Evolutionary conservation across 345 rosid species (phyloP).

Genomic region (Crucihimalaya himalaica): DNA sequence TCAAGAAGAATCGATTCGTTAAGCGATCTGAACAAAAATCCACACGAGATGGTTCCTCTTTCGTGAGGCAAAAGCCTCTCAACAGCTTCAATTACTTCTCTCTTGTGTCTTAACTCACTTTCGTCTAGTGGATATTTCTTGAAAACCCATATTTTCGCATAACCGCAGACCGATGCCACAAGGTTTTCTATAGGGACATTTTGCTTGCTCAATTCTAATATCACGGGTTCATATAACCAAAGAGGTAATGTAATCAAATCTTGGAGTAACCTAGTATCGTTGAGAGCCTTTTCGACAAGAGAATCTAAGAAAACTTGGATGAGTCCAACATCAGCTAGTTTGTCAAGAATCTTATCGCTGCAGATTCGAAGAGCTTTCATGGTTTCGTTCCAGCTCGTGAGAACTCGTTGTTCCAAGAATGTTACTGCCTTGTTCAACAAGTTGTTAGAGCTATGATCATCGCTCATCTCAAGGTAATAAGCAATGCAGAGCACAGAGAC

Average conservation of each 20-base stretch:
- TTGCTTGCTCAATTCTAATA: slow-evolving; percentile 43
- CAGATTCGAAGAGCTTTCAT: slow-evolving; percentile 55
- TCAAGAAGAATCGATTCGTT: slow-evolving; percentile 50
- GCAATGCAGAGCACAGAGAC: slow-evolving; percentile 67
- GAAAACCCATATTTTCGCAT: slow-evolving; percentile 55
- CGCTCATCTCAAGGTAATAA: slow-evolving; percentile 66
- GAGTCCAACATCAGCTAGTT: slow-evolving; percentile 49
- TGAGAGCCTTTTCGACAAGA: slow-evolving; percentile 52
- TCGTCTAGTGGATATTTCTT: slow-evolving; percentile 29
- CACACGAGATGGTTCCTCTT: slow-evolving; percentile 57
- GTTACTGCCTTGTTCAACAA: slow-evolving; percentile 47
- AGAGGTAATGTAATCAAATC: slow-evolving; percentile 61
- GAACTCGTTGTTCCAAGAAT: slow-evolving; percentile 57
- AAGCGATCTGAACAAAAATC: slow-evolving; percentile 61
- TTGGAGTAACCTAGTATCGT: slow-evolving; percentile 53
- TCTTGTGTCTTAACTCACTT: slow-evolving; percentile 42
- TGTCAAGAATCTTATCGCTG: slow-evolving; percentile 43
- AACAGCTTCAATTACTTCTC: slow-evolving; percentile 59
- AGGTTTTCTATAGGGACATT: slow-evolving; percentile 47
- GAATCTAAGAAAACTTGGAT: slow-evolving; percentile 60
- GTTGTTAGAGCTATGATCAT: slow-evolving; percentile 60
- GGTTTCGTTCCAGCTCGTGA: slow-evolving; percentile 72
- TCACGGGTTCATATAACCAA: slow-evolving; percentile 51
- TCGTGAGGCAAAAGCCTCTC: slow-evolving; percentile 64
- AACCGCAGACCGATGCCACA: slow-evolving; percentile 59